Evolutionary conservation across 768 basidiomycete genomes (phyloP).

Genomic region (Leccinum sublutescens): DNA sequence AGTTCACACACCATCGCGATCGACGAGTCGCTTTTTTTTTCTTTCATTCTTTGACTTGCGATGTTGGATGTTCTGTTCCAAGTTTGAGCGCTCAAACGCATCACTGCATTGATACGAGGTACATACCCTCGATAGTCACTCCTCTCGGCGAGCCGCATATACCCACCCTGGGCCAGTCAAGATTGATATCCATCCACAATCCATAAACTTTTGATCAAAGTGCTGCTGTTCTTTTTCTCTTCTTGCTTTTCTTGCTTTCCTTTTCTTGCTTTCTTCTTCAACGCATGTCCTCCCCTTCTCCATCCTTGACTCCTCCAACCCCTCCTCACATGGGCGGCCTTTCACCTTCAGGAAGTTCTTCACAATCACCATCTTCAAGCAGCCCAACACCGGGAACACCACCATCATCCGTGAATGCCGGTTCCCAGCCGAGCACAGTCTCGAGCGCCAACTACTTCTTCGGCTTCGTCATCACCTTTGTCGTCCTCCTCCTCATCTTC

Average conservation of each 20-base stretch:
- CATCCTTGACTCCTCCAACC: no score
- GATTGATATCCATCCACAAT: constrained; percentile 6
- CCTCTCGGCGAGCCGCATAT: background rate
- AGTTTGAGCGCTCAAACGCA: background rate
- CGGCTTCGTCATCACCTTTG: constrained; percentile 34
- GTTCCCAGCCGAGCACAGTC: background rate
- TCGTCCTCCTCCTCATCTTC: constrained; percentile 44
- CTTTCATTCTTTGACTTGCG: background rate
- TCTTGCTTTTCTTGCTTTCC: background rate
- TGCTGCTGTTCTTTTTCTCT: no score
- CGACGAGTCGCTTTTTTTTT: background rate
- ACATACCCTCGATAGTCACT: background rate
- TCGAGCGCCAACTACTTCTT: constrained; percentile 32
- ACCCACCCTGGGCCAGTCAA: background rate
- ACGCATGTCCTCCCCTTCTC: background rate
- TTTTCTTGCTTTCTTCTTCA: background rate
- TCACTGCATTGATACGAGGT: constrained; percentile 12
- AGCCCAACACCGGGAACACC: background rate
- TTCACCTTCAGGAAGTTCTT: background rate
- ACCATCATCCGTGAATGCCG: background rate
- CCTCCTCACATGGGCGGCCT: background rate
- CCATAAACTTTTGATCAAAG: no score
- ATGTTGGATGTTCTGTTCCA: background rate
- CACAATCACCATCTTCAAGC: background rate
- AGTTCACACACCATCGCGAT: background rate